phyloP scores from a whole-genome alignment of 2,329 filamentous ascomycete species.

The Beauveria varroae region DNA sequence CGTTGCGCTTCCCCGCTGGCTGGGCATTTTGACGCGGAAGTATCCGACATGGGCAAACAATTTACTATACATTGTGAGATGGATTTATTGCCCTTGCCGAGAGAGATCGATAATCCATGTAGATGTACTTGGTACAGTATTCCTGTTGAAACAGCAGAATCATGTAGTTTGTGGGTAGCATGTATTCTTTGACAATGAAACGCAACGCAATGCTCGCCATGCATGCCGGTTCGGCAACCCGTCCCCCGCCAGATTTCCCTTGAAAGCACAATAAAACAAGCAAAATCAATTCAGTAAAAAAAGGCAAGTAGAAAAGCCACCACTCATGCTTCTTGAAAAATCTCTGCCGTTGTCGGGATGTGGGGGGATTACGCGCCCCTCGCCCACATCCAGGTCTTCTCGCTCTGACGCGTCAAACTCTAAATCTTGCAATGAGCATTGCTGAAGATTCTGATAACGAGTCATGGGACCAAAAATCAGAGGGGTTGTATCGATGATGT shows the following conservation, averaged over 20 bases:
- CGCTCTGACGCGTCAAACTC: slow-evolving; percentile 1
- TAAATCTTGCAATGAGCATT: background rate
- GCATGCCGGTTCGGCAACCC: background rate
- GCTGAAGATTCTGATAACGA: background rate
- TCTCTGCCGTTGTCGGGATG: background rate
- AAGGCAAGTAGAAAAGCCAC: background rate
- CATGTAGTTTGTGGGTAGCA: too few relatives aligned
- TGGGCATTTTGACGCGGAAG: background rate
- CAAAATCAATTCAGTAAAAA: background rate
- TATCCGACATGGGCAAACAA: background rate
- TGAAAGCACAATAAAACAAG: background rate
- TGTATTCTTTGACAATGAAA: background rate
- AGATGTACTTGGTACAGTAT: too few relatives aligned
- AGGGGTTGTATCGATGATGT: background rate
- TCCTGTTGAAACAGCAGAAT: too few relatives aligned
- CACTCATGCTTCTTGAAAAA: background rate
- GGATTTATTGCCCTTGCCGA: too few relatives aligned
- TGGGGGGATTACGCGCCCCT: background rate
- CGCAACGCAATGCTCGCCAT: background rate
- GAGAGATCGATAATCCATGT: background rate
- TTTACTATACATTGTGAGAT: background rate
- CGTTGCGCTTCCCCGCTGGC: background rate
- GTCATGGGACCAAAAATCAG: background rate
- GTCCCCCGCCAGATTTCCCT: background rate
- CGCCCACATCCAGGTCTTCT: background rate